These are phyloP conservation scores for Ustilago cynodontis DNA, from an alignment of 1,284 basidiomycete genomes.

Conservation along the genomic window DNA sequence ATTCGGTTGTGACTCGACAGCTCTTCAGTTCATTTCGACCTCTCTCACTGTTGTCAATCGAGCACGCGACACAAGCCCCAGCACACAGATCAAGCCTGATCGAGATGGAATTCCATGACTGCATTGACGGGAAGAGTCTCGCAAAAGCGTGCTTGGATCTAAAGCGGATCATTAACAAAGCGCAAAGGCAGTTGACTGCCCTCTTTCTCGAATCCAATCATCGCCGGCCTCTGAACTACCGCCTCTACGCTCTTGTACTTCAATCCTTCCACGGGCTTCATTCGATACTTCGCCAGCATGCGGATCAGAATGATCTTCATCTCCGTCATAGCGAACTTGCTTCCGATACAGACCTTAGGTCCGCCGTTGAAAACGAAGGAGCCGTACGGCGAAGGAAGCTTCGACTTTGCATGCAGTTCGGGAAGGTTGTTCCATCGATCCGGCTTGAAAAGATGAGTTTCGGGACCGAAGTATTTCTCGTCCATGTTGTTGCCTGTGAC, in stretches of 20 bases:
- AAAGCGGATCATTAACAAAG: conserved; percentile 37
- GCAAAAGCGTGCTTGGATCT: neutral
- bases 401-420: conserved; percentile 31
- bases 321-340: conserved; percentile 59
- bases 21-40: neutral
- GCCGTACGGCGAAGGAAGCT: conserved; percentile 55
- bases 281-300: conserved; percentile 38
- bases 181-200: conserved; percentile 46
- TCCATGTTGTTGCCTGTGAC: conserved; percentile 51
- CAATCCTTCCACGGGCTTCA: conserved; percentile 42
- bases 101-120: neutral
- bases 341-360: conserved; percentile 63
- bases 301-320: conserved; percentile 52
- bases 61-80: neutral
- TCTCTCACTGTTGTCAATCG: neutral
- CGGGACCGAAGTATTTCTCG: conserved; percentile 55
- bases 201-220: conserved; percentile 49
- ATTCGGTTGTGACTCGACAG: too few relatives aligned
- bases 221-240: conserved; percentile 49
- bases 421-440: conserved; percentile 60
- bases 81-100: neutral
- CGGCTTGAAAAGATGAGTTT: conserved; percentile 59
- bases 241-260: conserved; percentile 53
- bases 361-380: conserved; percentile 58
- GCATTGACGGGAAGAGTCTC: neutral